Conservation (phyloP, 306 rosid species). For the Fagus sylvatica region DNA sequence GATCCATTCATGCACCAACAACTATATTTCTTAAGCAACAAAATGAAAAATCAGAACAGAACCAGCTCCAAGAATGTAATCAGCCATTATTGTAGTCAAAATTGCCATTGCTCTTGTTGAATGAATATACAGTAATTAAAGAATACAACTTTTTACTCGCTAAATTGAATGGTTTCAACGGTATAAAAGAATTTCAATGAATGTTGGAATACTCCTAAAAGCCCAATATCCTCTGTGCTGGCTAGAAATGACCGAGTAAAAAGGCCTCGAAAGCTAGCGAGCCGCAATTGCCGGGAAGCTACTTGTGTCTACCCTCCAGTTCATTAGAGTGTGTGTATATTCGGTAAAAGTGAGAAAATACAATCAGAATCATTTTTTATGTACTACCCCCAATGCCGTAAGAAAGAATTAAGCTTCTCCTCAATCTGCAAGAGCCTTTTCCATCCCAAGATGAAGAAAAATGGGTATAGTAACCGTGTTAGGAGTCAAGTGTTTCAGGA, state of each 20-base stretch:
- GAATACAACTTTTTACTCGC: slow-evolving; percentile 46
- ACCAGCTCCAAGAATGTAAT: slow-evolving; percentile 21
- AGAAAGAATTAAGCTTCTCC: slow-evolving; percentile 38
- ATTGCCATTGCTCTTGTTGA: slow-evolving; percentile 34
- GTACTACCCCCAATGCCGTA: slow-evolving; percentile 29
- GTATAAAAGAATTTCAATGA: slow-evolving; percentile 35
- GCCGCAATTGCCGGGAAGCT: slow-evolving; percentile 36
- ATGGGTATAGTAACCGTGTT: slow-evolving; percentile 21
- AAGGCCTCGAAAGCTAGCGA: slow-evolving; percentile 39
- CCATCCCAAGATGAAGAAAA: slow-evolving; percentile 28
- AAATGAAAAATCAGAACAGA: neutral
- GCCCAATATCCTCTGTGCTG: slow-evolving; percentile 31
- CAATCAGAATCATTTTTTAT: slow-evolving; percentile 8
- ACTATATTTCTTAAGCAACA: neutral
- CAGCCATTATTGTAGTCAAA: slow-evolving; percentile 55
- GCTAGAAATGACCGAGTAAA: slow-evolving; percentile 37
- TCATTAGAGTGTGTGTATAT: slow-evolving; percentile 31
- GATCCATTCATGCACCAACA: neutral
- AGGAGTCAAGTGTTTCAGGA: slow-evolving; percentile 7
- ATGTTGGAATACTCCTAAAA: slow-evolving; percentile 34
- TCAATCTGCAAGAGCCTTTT: slow-evolving; percentile 29
- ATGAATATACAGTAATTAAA: slow-evolving; percentile 55
- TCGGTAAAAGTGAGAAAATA: slow-evolving; percentile 37
- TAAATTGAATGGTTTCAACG: slow-evolving; percentile 32
- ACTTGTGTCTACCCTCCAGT: slow-evolving; percentile 26